phyloP scores from a whole-genome alignment of 2,329 filamentous ascomycete species.

The Didymellaceae sp. region DNA sequence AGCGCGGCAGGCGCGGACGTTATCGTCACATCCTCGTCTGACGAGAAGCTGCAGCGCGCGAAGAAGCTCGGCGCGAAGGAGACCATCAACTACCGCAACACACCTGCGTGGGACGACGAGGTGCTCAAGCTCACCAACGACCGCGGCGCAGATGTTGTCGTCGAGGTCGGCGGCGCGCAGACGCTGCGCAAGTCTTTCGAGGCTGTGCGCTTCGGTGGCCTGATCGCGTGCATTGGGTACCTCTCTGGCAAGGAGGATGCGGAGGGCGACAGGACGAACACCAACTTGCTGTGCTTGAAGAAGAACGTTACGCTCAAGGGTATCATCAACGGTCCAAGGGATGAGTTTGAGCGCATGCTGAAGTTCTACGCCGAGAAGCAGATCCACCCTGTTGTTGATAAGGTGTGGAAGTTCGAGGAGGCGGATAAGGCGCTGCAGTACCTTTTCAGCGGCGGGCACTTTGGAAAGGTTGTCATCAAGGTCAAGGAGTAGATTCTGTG shows the following conservation, averaged over 20 bases:
- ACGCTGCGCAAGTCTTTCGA: slow-evolving; percentile 57
- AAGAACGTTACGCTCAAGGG: slow-evolving; percentile 63
- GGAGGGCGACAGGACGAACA: slow-evolving; percentile 61
- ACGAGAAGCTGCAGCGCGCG: slow-evolving; percentile 61
- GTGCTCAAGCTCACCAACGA: slow-evolving; percentile 57
- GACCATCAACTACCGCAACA: slow-evolving; percentile 66
- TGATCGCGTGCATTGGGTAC: slow-evolving; percentile 53
- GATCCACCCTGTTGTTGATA: slow-evolving; percentile 52
- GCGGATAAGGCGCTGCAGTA: slow-evolving; percentile 38
- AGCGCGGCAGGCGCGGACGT: slow-evolving; percentile 53
- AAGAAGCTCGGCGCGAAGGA: slow-evolving; percentile 64
- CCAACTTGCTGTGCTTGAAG: slow-evolving; percentile 63
- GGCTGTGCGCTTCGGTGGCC: slow-evolving; percentile 50
- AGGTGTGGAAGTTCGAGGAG: slow-evolving; percentile 48
- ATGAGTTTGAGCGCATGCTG: slow-evolving; percentile 56
- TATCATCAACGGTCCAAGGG: slow-evolving; percentile 67
- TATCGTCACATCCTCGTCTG: slow-evolving; percentile 65
- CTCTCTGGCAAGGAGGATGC: slow-evolving; percentile 62
- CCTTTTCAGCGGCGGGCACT: slow-evolving; percentile 45
- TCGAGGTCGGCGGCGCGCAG: slow-evolving; percentile 59
- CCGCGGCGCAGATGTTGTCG: slow-evolving; percentile 56
- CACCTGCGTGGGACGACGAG: slow-evolving; percentile 65
- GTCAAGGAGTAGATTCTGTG: slow-evolving; percentile 28
- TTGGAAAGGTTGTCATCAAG: slow-evolving; percentile 49
- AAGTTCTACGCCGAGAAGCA: slow-evolving; percentile 51